Base-by-base conservation (phyloP, 306 rosid species). In the Erythrophleum fordii region DNA sequence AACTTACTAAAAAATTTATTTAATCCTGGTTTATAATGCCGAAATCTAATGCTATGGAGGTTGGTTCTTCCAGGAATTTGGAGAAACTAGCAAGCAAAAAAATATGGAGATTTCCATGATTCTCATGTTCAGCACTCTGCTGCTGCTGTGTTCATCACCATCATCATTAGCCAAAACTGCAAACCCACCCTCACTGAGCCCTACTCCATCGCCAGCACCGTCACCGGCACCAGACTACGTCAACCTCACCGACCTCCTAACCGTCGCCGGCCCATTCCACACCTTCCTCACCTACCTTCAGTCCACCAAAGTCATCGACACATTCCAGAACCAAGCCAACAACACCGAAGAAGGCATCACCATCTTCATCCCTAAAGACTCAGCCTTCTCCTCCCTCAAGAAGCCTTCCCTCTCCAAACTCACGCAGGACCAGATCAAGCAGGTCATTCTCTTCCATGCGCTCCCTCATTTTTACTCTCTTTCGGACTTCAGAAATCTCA, bases 301-400 rank as follows among this genome's bases (percentile, higher is more conserved):
- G 26, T 92, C 97, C 79, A 94, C 97, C 69, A 87, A 94, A 76
- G 95, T 87, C 70, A 25, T 92, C 23, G 94, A 90, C 29, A 91
- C 93, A 4, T 91, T 92, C 80, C 97, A 94, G 80, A 91, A 88
- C 89, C 97, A 94, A 82, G 97, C 98, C 82, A 94, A 94, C 83
- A 78, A 90, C 83, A 90, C 98, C 22, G 90, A 91, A 73, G 94
- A 91, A 84, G 97, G 98, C 62, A 85, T 94, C 8, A 94, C 97
- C 34, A 79, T 92, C 85, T 94, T 92, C 88, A 97, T 94, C 9
- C 97, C 97, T 0, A 87, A 80, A 75, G 93, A 94, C 35, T 49
- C 44, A 42, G 86, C 97, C 55, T 94, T 94, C 85, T 35, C 88
- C 9, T 55, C 92, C 9, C 82, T 82, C 18, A 90, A 87, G 66